Percentiles rank a stretch among this genome's conserved stretches.
Conservation (phyloP, 805 yeast genomes). For the Kuraishia floccosa region DNA sequence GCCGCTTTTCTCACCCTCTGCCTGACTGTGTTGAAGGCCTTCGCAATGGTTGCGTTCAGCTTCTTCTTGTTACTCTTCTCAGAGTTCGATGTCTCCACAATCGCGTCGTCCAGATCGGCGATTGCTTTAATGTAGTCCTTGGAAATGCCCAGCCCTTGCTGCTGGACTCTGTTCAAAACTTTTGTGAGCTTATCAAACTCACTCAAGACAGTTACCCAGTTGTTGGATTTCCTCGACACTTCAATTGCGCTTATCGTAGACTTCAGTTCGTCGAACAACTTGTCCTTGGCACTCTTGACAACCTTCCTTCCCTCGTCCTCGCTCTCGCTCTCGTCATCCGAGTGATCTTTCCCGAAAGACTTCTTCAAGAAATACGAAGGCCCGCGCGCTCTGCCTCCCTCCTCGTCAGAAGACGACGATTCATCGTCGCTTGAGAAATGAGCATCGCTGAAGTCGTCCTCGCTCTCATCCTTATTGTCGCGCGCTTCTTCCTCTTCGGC, state of each 20-base stretch:
- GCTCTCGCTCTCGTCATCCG: conserved; percentile 25
- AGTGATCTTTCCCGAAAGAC: conserved; percentile 21
- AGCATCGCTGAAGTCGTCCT: conserved; percentile 7
- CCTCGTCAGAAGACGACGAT: conserved; percentile 37
- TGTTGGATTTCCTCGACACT: conserved; percentile 53
- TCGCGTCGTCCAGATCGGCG: conserved; percentile 60
- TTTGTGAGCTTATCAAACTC: conserved; percentile 76
- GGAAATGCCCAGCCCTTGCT: conserved; percentile 72
- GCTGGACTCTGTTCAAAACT: conserved; percentile 53
- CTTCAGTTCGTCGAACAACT: conserved; percentile 79
- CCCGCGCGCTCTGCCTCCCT: conserved; percentile 27
- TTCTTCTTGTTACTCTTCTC: conserved; percentile 52
- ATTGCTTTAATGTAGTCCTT: conserved; percentile 55
- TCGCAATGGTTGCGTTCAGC: conserved; percentile 71
- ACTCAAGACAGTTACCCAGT: conserved; percentile 65
- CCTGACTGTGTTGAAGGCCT: conserved; percentile 76
- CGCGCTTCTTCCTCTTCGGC: conserved; percentile 7
- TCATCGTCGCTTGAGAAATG: conserved; percentile 31
- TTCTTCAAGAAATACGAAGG: conserved; percentile 46
- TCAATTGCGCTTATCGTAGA: conserved; percentile 56
- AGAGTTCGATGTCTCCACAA: conserved; percentile 37
- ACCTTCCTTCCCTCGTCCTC: conserved; percentile 73
- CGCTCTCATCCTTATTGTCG: conserved; percentile 13
- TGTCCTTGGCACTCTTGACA: conserved; percentile 90
- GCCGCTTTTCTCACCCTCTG: conserved; percentile 79